Evolutionary conservation across 305 asterid species (phyloP), one percentile per base, ranked within the genome.

Genomic region (Solanum hybrid): DNA sequence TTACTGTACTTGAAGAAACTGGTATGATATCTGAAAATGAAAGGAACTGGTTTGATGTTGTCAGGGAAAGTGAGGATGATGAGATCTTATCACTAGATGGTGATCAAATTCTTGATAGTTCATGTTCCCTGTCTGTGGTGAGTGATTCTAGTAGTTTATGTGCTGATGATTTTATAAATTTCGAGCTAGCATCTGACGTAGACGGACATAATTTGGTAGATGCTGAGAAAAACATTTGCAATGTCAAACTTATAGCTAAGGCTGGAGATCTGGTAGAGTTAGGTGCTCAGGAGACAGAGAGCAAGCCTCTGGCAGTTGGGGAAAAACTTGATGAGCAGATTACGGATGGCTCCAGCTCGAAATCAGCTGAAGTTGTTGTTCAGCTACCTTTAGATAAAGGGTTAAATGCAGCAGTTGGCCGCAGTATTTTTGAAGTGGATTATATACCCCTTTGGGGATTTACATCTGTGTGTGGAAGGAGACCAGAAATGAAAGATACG

Each of bases 401-500:
- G 78, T 29, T 84, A 31, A 84, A 38, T 51, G 88, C 88, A 57
- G 88, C 88, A 57, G 91, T 87, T 10, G 61, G 91, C 39, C 93
- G 98, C 24, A 97, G 97, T 92, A 94, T 97, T 17, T 97, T 96
- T 92, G 96, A 95, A 94, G 95, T 97, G 85, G 99, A 96, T 51
- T 96, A 91, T 80, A 96, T 97, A 79, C 99, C 99, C 61, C 94
- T 97, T 2, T 98, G 99, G 99, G 99, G 99, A 14, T 75, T 91
- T 88, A 91, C 93, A 17, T 98, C 98, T 32, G 91, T 98, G 20
- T 94, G 98, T 82, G 99, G 98, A 57, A 92, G 98, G 94, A 93
- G 99, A 65, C 97, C 98, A 11, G 99, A 97, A 93, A 97, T 97
- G 99, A 97, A 97, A 93, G 99, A 97, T 77, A 94, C 98, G 0